phyloP scores from a whole-genome alignment of 805 yeast species.

The Candida golubevii region DNA sequence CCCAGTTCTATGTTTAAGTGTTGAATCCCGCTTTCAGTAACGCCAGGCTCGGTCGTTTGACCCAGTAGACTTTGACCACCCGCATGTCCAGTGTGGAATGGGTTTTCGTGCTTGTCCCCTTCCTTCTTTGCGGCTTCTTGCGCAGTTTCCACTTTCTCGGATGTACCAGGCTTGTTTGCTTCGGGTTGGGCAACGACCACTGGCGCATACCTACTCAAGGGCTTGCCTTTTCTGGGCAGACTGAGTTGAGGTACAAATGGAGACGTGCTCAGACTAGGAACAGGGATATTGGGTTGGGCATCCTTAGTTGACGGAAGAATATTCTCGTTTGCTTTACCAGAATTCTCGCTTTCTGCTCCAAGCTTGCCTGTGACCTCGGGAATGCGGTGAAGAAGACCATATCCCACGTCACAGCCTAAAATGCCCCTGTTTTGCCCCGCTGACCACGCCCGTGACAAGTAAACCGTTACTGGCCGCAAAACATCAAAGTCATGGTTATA shows the following conservation, averaged over 20 bases:
- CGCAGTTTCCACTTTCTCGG: neutral
- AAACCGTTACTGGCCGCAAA: slow-evolving; percentile 82
- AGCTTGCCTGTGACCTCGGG: slow-evolving; percentile 47
- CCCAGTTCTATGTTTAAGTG: neutral
- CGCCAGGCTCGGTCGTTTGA: neutral
- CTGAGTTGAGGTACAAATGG: too few relatives aligned
- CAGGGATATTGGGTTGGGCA: neutral
- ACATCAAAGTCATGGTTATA: slow-evolving; percentile 86
- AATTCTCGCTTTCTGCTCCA: neutral
- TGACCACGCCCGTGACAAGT: slow-evolving; percentile 65
- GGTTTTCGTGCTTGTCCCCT: neutral
- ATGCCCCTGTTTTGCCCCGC: slow-evolving; percentile 59
- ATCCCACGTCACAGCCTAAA: slow-evolving; percentile 92
- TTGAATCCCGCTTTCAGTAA: too few relatives aligned
- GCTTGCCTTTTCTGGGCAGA: neutral
- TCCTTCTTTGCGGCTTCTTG: neutral
- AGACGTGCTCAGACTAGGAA: neutral
- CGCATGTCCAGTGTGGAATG: neutral
- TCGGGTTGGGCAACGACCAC: neutral
- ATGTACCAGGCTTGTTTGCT: neutral
- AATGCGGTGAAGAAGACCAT: slow-evolving; percentile 81
- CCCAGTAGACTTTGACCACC: neutral
- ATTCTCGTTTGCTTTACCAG: neutral
- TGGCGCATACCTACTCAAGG: slow-evolving; percentile 2
- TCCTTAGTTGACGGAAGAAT: neutral